phyloP scores from a whole-genome alignment of 2,329 filamentous ascomycete genomes.

The Epichloe sp. region DNA sequence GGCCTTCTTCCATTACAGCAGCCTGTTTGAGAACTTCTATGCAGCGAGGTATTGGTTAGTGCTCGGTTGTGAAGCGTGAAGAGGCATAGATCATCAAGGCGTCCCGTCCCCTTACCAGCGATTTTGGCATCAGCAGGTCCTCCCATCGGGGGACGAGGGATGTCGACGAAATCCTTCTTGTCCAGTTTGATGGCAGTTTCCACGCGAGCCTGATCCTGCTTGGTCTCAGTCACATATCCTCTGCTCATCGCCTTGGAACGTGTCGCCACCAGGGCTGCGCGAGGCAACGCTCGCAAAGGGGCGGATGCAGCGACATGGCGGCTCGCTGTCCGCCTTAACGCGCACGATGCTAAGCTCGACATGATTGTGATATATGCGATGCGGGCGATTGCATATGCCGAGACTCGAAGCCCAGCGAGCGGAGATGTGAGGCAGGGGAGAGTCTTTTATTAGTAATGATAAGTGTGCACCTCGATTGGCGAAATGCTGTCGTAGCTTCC shows the following conservation, averaged over 20 bases:
- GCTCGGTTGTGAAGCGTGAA: background rate
- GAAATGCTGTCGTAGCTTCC: background rate
- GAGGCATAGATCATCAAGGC: background rate
- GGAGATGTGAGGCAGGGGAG: constrained; percentile 5
- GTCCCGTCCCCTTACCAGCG: constrained; percentile 30
- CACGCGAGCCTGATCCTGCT: constrained; percentile 67
- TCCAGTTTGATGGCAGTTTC: constrained; percentile 79
- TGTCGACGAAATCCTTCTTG: constrained; percentile 64
- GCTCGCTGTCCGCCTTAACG: constrained; percentile 59
- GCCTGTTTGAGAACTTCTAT: constrained; percentile 77
- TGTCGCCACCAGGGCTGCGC: constrained; percentile 17
- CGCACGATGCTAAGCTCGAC: constrained; percentile 53
- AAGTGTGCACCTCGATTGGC: background rate
- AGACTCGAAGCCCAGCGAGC: constrained; percentile 8
- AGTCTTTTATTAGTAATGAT: background rate
- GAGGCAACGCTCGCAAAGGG: constrained; percentile 17
- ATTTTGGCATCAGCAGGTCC: constrained; percentile 41
- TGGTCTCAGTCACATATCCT: constrained; percentile 74
- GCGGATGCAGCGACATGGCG: constrained; percentile 30
- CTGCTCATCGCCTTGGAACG: constrained; percentile 27
- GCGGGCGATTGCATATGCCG: constrained; percentile 10
- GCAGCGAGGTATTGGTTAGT: background rate
- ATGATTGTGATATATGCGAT: constrained; percentile 26
- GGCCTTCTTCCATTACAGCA: constrained; percentile 83
- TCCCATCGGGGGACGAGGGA: constrained; percentile 22